Conservation (phyloP, 1,139 yeast genomes). For the Taiozyma sp. region DNA sequence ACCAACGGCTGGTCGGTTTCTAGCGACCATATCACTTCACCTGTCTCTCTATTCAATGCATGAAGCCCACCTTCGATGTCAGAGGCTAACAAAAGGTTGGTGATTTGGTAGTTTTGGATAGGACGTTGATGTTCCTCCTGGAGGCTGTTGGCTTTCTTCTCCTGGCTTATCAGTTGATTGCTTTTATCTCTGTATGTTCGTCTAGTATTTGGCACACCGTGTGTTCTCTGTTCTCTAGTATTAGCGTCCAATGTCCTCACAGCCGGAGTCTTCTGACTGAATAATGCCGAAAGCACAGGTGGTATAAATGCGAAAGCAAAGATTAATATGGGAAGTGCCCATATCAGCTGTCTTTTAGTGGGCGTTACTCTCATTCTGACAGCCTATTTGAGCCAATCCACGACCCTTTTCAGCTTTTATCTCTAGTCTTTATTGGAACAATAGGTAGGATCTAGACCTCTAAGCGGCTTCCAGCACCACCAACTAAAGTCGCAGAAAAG, state of each 20-base stretch:
- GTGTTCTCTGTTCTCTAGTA: not conserved
- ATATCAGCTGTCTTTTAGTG: not conserved
- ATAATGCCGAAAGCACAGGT: slow-evolving; percentile 1
- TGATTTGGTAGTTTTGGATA: slow-evolving; percentile 11
- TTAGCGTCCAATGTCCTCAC: not conserved
- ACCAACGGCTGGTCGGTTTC: slow-evolving; percentile 36
- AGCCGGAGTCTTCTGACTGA: not conserved
- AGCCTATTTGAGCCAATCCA: not conserved
- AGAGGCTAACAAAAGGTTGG: slow-evolving; percentile 49
- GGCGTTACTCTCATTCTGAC: not conserved
- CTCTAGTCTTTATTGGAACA: not conserved
- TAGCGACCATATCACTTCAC: slow-evolving; percentile 74
- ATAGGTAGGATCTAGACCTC: not conserved
- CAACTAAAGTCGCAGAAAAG: not conserved
- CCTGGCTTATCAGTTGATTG: not conserved
- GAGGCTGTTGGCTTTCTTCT: not conserved
- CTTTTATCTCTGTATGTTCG: not conserved
- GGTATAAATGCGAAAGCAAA: not conserved
- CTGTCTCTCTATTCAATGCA: slow-evolving; percentile 74
- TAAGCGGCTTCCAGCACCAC: not conserved
- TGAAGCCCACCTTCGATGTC: slow-evolving; percentile 88
- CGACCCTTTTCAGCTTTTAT: not conserved
- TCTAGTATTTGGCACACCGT: not conserved
- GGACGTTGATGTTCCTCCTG: slow-evolving; percentile 4
- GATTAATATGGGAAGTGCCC: not conserved